Percentiles rank a stretch among this genome's conserved stretches.
phyloP scores from a whole-genome alignment of 208 protist genomes.

The Crithidia fasciculata region DNA sequence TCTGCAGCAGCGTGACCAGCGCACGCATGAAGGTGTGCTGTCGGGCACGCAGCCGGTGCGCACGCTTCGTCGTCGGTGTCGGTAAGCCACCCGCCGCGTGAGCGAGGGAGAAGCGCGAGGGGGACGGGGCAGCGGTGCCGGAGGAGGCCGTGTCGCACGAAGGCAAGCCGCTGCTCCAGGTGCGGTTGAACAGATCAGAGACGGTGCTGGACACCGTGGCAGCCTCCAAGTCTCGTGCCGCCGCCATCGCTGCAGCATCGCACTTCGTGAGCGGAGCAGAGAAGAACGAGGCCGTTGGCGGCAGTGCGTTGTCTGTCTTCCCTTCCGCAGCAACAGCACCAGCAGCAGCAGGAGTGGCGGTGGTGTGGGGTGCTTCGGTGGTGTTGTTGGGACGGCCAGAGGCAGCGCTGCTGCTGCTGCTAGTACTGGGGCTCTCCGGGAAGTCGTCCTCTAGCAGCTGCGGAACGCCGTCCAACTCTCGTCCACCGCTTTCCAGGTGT shows the following conservation, averaged over 20 bases:
- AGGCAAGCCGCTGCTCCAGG: constrained; percentile 23
- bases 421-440: constrained; percentile 8
- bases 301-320: no score
- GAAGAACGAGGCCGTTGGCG: background rate
- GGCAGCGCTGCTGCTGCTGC: constrained; percentile 2
- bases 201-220: background rate
- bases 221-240: background rate
- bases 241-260: background rate
- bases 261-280: no score
- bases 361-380: no score
- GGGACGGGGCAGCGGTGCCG: background rate
- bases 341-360: no score
- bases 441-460: background rate
- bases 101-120: background rate
- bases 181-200: constrained; percentile 14
- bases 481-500: background rate
- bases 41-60: constrained; percentile 6
- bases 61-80: background rate
- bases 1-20: constrained; percentile 24
- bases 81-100: no score
- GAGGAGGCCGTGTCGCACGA: background rate
- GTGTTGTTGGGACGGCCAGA: background rate
- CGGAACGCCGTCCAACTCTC: background rate
- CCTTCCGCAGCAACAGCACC: no score
- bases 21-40: constrained; percentile 25